Conservation (phyloP, 441 rosid species). For the Aleurites moluccanus region DNA sequence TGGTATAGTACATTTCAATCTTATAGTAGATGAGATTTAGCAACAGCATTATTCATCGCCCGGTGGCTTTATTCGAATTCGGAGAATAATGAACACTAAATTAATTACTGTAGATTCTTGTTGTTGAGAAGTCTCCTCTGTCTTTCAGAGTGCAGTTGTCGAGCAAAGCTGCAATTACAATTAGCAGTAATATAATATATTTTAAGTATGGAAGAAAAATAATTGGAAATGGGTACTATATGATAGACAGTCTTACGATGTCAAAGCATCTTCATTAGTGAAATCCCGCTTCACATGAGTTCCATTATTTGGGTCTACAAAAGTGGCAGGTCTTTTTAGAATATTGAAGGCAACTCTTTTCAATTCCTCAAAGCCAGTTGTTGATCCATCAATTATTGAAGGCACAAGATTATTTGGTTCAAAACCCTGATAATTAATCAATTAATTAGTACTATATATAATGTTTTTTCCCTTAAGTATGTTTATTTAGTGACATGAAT, state of each 20-base stretch:
- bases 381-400: not conserved
- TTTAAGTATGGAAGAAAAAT: not conserved
- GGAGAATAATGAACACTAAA: not conserved
- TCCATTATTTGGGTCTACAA: conserved; percentile 7
- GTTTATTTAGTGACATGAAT: not conserved
- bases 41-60: not conserved
- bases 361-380: not conserved
- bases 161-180: not conserved
- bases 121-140: not conserved
- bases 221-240: not conserved
- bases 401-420: not conserved
- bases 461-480: too few species aligned
- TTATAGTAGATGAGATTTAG: not conserved
- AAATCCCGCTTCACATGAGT: not conserved
- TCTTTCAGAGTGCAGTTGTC: not conserved
- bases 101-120: not conserved
- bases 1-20: not conserved
- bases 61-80: not conserved
- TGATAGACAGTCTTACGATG: not conserved
- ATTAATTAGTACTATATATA: not conserved
- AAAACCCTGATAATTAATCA: not conserved
- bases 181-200: not conserved
- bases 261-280: conserved; percentile 6
- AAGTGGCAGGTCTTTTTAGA: not conserved
- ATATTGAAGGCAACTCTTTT: not conserved